These are phyloP conservation scores for Candida anglica DNA, from an alignment of 805 yeast genomes.

Conservation along the genomic window DNA sequence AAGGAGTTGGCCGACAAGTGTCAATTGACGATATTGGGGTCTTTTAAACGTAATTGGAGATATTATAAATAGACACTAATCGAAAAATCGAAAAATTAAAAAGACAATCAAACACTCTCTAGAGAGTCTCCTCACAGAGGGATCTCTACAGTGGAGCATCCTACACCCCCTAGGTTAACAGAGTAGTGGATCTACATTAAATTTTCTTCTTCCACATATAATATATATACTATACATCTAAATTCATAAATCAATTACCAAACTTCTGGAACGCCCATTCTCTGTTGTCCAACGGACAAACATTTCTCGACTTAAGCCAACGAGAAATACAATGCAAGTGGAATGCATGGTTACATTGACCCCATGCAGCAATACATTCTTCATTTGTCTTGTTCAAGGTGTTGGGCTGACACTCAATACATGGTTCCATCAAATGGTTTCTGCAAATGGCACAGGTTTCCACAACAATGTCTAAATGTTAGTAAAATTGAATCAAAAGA, in stretches of 20 bases:
- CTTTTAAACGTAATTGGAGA: conserved; percentile 43
- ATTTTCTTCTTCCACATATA: neutral
- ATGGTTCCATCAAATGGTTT: conserved; percentile 96
- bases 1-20: conserved; percentile 41
- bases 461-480: conserved; percentile 61
- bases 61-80: too few relatives aligned
- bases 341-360: conserved; percentile 96
- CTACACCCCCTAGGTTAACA: too few relatives aligned
- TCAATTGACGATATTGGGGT: conserved; percentile 57
- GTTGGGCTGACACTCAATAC: conserved; percentile 93
- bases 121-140: too few relatives aligned
- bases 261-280: conserved; percentile 77
- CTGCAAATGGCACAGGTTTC: conserved; percentile 98
- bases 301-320: conserved; percentile 93
- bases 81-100: too few relatives aligned
- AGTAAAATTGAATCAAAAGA: conserved; percentile 8
- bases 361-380: conserved; percentile 96
- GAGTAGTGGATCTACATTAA: conserved; percentile 3
- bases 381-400: conserved; percentile 56
- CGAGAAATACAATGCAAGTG: conserved; percentile 94
- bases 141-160: too few relatives aligned
- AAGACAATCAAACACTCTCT: too few relatives aligned
- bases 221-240: too few relatives aligned
- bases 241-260: conserved; percentile 58
- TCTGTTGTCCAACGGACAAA: conserved; percentile 93